Evolutionary conservation across 345 rosid genomes (phyloP).

Genomic region (Acer yangbiense): DNA sequence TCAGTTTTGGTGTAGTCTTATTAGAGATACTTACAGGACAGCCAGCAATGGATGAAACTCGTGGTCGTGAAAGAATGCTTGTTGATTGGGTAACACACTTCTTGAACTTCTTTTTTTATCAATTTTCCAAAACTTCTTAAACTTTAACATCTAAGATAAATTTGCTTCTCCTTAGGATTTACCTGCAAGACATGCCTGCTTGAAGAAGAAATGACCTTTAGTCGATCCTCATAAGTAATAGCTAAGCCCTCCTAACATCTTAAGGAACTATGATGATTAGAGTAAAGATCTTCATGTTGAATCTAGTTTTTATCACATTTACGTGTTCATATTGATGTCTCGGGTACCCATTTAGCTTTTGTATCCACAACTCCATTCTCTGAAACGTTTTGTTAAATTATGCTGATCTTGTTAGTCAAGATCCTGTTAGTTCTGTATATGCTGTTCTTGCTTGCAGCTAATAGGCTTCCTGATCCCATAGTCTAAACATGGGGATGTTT

Average conservation of each 20-base stretch:
- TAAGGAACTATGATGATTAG: background rate
- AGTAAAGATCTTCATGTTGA: background rate
- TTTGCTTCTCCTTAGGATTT: background rate
- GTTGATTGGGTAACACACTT: slow-evolving; percentile 55
- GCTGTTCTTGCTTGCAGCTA: background rate
- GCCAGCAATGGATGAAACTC: slow-evolving; percentile 38
- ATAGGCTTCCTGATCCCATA: too few relatives aligned
- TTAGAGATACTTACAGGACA: slow-evolving; percentile 72
- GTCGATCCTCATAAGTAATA: background rate
- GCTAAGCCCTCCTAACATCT: background rate
- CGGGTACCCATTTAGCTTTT: background rate
- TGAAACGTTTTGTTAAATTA: background rate
- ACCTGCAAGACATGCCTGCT: background rate
- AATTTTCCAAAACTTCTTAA: background rate
- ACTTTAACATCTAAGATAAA: background rate
- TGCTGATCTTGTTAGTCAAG: background rate
- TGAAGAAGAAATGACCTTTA: background rate
- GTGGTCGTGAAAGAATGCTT: slow-evolving; percentile 36
- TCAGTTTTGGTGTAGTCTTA: slow-evolving; percentile 67
- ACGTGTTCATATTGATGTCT: background rate
- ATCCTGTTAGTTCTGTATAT: background rate
- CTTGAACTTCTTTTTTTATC: slow-evolving; percentile 1
- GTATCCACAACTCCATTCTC: slow-evolving; percentile 6
- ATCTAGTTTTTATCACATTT: background rate
- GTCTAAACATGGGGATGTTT: background rate